Percentiles rank a stretch among this genome's conserved stretches.
Conservation (phyloP, 257 asterid species). For the Voacanga thouarsii region DNA sequence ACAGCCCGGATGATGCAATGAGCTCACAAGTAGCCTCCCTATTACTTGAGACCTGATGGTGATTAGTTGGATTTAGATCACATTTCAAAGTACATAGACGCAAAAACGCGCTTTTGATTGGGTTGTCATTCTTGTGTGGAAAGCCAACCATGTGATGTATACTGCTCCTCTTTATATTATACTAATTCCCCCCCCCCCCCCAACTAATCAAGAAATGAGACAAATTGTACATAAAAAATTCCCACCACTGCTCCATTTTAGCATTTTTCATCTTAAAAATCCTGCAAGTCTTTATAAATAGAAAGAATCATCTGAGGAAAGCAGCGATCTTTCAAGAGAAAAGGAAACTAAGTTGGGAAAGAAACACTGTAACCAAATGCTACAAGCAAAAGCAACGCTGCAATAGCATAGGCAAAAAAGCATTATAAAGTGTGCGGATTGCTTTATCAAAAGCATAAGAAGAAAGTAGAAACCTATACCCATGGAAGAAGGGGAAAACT, state of each 20-base stretch:
- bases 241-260: slow-evolving; percentile 40
- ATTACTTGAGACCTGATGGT: neutral
- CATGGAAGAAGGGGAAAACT: slow-evolving; percentile 58
- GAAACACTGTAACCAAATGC: slow-evolving; percentile 1
- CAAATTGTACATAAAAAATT: slow-evolving; percentile 21
- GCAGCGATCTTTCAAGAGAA: neutral
- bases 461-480: neutral
- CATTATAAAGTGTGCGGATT: neutral
- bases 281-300: neutral
- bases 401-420: neutral
- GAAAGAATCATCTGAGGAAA: neutral
- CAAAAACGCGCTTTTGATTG: slow-evolving; percentile 32
- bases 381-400: slow-evolving; percentile 22
- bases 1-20: no score
- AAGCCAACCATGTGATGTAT: slow-evolving; percentile 26
- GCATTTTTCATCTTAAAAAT: slow-evolving; percentile 20
- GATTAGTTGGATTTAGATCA: neutral
- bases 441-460: slow-evolving; percentile 23
- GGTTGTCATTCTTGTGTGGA: slow-evolving; percentile 44
- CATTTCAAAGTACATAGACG: neutral
- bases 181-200: neutral
- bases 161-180: neutral
- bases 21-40: no score
- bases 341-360: neutral
- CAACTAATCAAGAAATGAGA: slow-evolving; percentile 23